These are phyloP conservation scores for Eucalyptus victrix DNA, from an alignment of 345 rosid species.

Conservation along the genomic window DNA sequence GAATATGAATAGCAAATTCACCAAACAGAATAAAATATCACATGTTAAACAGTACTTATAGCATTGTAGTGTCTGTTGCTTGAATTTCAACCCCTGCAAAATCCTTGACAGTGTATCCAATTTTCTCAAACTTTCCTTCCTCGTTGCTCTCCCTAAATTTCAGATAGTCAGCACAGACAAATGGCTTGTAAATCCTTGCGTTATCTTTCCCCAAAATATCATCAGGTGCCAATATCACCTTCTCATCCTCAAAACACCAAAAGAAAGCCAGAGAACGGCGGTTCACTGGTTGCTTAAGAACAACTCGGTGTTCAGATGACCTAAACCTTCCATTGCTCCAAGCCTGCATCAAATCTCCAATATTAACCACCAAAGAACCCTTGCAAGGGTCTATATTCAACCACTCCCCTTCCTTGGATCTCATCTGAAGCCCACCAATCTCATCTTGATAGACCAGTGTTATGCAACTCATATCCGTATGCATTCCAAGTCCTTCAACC, in stretches of 20 bases:
- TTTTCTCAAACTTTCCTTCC: conserved; percentile 57
- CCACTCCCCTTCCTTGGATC: conserved; percentile 46
- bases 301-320: conserved; percentile 67
- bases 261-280: conserved; percentile 62
- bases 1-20: background rate
- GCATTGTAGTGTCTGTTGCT: background rate
- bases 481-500: conserved; percentile 74
- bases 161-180: conserved; percentile 47
- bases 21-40: background rate
- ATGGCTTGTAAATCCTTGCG: conserved; percentile 29
- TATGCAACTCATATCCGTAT: conserved; percentile 81
- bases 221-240: conserved; percentile 39
- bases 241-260: conserved; percentile 62
- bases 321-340: conserved; percentile 69
- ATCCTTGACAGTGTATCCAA: conserved; percentile 44
- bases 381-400: conserved; percentile 34
- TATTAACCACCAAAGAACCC: conserved; percentile 49
- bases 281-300: conserved; percentile 24
- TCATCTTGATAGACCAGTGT: conserved; percentile 65
- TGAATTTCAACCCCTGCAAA: conserved; percentile 39
- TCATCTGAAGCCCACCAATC: conserved; percentile 72
- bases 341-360: conserved; percentile 77
- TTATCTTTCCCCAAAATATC: conserved; percentile 42
- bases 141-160: conserved; percentile 52
- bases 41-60: background rate